These are phyloP conservation scores for Dianthus caryophyllus DNA, from an alignment of 148 eudicot species.

Conservation along the genomic window DNA sequence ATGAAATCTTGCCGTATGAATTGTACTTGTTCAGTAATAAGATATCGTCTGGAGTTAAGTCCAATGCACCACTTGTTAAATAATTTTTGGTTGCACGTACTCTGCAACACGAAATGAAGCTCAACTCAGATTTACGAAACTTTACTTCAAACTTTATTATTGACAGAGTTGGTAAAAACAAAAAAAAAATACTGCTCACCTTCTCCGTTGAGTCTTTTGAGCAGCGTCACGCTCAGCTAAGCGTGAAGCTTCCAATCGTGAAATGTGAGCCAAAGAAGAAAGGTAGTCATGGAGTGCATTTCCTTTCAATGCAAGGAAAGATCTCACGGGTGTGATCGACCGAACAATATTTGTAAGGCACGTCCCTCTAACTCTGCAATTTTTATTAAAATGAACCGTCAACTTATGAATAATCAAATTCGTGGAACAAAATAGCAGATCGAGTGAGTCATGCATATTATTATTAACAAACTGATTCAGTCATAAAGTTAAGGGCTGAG, in stretches of 20 bases:
- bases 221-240: constrained; percentile 37
- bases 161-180: background rate
- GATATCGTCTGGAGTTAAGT: constrained; percentile 59
- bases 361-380: constrained; percentile 51
- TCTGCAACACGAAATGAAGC: constrained; percentile 34
- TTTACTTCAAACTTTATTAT: background rate
- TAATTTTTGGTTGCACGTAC: constrained; percentile 54
- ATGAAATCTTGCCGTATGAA: constrained; percentile 30
- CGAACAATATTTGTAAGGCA: constrained; percentile 41
- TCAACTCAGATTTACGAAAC: background rate
- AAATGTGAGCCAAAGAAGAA: constrained; percentile 71
- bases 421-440: background rate
- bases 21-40: constrained; percentile 42
- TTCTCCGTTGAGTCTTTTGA: constrained; percentile 45
- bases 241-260: constrained; percentile 64
- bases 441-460: background rate
- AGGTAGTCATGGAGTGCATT: constrained; percentile 56
- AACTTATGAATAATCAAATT: constrained; percentile 1
- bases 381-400: constrained; percentile 11
- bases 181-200: constrained; percentile 31
- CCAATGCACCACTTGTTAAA: constrained; percentile 51
- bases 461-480: background rate
- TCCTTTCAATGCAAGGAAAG: constrained; percentile 48
- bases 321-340: constrained; percentile 59
- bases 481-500: constrained; percentile 6